Base-by-base conservation (phyloP, 257 asterid species). In the Solanum stenotomum region DNA sequence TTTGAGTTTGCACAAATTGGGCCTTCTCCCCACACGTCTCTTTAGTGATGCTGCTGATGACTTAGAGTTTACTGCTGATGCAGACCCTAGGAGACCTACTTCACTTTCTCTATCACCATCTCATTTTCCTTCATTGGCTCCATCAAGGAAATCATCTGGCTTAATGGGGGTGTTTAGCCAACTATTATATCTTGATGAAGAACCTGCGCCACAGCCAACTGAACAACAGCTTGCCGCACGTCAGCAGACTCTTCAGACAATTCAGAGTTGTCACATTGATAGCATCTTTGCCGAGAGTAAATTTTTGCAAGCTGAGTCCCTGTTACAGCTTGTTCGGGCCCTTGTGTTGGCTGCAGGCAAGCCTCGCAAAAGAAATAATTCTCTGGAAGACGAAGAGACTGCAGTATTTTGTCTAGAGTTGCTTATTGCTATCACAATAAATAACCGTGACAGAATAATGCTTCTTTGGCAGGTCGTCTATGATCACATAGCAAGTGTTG, bases 1-100 rank as follows among this genome's bases (percentile, higher is more conserved):
- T 87, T 89, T 95, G 92, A 94, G 98, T 86, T 90, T 96, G 93
- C 98, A 96, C 83, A 95, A 93, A 90, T 88, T 92, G 52, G 97
- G 98, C 83, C 98, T 96, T 90, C 98, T 95, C 89, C 98, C 99
- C 34, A 93, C 97, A 85, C 97, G 96, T 88, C 93, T 96, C 87
- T 96, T 97, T n/a, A 94, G 90, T 74, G 98, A 96, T 90, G 98
- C 98, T 83, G 94, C 95, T 82, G 96, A 94, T 89, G 95, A 67
- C 87, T 74, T 90, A 88, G 98, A 95, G 83, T 22, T 93, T 71
- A 89, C 92, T 71, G 68, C 93, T 88, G 95, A 91, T 72, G 92
- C 88, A 85, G 93, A 88, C 89, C 93, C 56, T 8, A 91, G 87
- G 49, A 94, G 89, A 87, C 72, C 90, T 86, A 87, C 90, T 35